Base-by-base conservation (phyloP, 2,329 filamentous ascomycete genomes). In the Huntiella savannae region DNA sequence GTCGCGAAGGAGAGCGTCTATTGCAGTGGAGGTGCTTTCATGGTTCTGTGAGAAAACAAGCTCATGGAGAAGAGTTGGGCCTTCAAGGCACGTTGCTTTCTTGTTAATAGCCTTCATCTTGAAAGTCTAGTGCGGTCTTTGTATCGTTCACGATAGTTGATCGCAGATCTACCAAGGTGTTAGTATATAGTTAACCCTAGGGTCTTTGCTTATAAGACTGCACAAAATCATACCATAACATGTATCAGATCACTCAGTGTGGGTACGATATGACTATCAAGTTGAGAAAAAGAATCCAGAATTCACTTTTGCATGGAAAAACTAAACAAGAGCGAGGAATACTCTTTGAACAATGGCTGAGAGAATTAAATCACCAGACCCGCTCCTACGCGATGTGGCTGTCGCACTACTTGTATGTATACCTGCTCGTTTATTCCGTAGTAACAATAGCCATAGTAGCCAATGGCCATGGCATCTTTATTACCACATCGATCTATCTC, bases 31-130 rank as follows among this genome's bases (percentile, higher is more conserved):
- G 3, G 15, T 19, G 15, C 7, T 13, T 15, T n/a, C 12, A 11
- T 19, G n/a, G 19, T 19, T 12, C 2, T 37, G 10, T 11, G 11
- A 5, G 8, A 48, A 38, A 7, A 91, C 71, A 5, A 93, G 67
- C 7, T 81, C 60, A 58, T 73, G 69, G 34, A 73, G 58, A 40
- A 71, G 58, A 8, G 49, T 47, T 16, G 69, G 66, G 1, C 70
- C 70, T 1, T 60, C 53, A 4, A 70, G 53, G 47, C 55, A 59
- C 11, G 48, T 49, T 8, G 69, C 62, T 19, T 56, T 54, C 7
- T 66, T 58, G 54, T 73, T 73, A 50, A 68, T 7, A 16, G 35
- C 34, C 17, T 28, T 7, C 22, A 43, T 43, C 11, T 17, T 33
- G 12, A 17, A 12, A 10, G 28, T n/a, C 4, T 16, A 28, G 8